A percentile compares a stretch with the other conserved stretches of the same genome.
These are phyloP conservation scores for Avena eriantha DNA, from an alignment of 176 grass and related monocot species.

Conservation along the genomic window DNA sequence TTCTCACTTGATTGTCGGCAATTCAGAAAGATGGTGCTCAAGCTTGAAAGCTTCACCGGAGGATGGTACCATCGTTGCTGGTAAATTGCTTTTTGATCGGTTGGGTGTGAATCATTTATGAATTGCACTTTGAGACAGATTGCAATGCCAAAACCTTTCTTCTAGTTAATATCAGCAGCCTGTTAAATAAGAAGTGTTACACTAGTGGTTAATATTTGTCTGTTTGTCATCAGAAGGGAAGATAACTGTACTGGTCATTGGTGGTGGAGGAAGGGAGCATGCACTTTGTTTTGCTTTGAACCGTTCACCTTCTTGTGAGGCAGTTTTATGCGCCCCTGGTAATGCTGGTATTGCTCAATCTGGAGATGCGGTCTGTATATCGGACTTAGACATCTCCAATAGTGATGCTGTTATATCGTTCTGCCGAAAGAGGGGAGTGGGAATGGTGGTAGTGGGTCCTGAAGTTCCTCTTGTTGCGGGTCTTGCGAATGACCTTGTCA, in stretches of 20 bases:
- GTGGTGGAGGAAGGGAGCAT: conserved; percentile 86
- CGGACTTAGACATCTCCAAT: conserved; percentile 61
- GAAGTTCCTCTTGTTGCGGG: conserved; percentile 82
- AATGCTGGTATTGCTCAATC: conserved; percentile 80
- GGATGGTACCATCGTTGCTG: neutral
- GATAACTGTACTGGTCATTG: conserved; percentile 74
- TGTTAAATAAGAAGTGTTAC: conserved; percentile 24
- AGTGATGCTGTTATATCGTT: conserved; percentile 62
- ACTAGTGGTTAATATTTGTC: neutral
- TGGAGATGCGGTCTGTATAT: conserved; percentile 62
- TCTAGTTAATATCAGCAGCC: neutral
- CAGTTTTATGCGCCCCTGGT: conserved; percentile 78
- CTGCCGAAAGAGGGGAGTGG: conserved; percentile 62
- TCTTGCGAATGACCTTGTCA: conserved; percentile 68
- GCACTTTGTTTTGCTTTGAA: conserved; percentile 83
- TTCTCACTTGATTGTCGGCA: neutral
- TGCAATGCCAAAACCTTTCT: neutral
- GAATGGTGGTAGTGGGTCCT: conserved; percentile 82
- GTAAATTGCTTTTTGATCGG: neutral
- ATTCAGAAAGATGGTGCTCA: conserved; percentile 19
- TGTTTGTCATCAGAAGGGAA: conserved; percentile 44
- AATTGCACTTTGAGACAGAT: neutral
- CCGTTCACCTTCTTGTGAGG: conserved; percentile 66
- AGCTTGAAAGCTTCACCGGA: conserved; percentile 23
- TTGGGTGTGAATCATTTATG: neutral